Conservation (phyloP, 2,329 filamentous ascomycete species). For the Aspergillus fructus region DNA sequence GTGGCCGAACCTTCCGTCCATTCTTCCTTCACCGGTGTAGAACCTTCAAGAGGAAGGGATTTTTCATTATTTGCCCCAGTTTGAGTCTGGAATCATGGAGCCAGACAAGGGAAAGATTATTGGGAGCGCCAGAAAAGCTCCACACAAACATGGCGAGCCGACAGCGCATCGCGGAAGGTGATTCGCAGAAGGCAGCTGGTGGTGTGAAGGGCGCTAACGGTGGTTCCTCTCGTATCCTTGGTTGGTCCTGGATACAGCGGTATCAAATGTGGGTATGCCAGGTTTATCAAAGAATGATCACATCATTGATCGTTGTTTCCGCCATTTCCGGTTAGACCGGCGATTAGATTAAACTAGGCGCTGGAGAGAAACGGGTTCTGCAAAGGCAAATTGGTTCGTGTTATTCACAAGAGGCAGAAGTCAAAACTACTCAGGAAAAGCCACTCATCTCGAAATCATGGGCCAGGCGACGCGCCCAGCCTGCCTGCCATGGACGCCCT, state of each 20-base stretch:
- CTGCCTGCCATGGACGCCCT: not conserved
- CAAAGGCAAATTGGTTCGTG: not conserved
- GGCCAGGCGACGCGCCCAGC: not conserved
- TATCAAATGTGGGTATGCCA: constrained; percentile 2
- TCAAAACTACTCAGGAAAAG: not conserved
- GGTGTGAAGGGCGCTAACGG: not conserved
- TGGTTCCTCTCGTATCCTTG: constrained; percentile 7
- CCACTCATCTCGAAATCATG: not conserved
- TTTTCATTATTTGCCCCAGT: constrained; percentile 3
- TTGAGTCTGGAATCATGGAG: not conserved
- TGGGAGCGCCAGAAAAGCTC: not conserved
- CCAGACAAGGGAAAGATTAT: not conserved
- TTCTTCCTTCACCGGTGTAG: constrained; percentile 1
- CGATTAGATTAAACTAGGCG: constrained; percentile 6
- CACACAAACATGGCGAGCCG: not conserved
- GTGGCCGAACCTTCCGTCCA: constrained; percentile 16
- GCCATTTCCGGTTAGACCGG: constrained; percentile 3
- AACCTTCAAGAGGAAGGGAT: not conserved
- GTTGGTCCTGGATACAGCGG: not conserved
- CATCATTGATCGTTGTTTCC: constrained; percentile 11
- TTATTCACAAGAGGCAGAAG: not conserved
- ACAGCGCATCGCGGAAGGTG: not conserved
- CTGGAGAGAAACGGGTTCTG: not conserved
- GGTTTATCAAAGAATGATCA: constrained; percentile 13
- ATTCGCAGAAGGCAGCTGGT: not conserved